These are phyloP conservation scores for Rhododendron molle DNA, from an alignment of 148 eudicot species.

Conservation along the genomic window DNA sequence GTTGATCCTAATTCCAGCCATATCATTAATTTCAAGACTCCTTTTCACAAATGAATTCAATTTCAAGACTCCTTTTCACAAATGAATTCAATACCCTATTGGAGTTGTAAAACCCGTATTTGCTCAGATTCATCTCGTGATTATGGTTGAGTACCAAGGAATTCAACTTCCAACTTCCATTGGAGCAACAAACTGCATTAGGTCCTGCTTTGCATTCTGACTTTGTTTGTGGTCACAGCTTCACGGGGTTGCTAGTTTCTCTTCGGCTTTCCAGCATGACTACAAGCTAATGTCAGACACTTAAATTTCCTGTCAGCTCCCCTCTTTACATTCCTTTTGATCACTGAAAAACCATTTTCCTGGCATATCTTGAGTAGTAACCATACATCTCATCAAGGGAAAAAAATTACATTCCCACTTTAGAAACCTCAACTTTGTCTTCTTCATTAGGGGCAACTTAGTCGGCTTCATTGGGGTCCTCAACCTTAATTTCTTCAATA, in stretches of 20 bases:
- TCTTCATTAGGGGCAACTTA: neutral
- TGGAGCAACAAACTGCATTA: neutral
- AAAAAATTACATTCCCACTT: neutral
- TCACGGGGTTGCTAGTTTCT: neutral
- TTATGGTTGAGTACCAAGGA: neutral
- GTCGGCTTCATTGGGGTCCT: neutral
- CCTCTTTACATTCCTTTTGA: neutral
- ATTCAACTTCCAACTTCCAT: neutral
- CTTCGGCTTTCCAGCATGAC: neutral
- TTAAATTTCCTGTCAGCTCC: neutral
- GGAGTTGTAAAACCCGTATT: neutral
- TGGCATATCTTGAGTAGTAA: neutral
- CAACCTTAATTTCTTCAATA: neutral
- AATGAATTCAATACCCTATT: neutral
- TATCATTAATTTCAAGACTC: neutral
- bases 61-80: too few species aligned
- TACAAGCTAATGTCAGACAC: neutral
- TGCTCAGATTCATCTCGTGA: neutral
- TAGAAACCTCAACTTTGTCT: neutral
- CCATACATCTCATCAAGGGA: neutral
- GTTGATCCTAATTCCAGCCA: neutral
- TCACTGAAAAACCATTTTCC: neutral
- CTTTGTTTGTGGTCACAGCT: neutral
- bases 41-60: neutral
- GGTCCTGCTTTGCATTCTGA: neutral